Base-by-base conservation (phyloP, 345 rosid species). In the Arabidopsis arenosa region DNA sequence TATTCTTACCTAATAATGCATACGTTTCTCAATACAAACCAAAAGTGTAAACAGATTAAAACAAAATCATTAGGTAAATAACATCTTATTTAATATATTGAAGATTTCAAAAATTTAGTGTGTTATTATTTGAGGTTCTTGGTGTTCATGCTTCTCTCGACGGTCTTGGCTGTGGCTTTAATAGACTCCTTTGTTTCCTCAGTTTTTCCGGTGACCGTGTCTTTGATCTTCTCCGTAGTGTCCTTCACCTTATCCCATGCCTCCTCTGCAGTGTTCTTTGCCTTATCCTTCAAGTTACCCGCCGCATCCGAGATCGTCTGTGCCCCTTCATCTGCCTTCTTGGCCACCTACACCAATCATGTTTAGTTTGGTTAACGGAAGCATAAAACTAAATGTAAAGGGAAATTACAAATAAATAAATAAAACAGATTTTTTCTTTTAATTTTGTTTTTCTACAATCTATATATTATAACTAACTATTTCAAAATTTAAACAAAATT, bases 101-200 rank as follows among this genome's bases (percentile, higher is more conserved):
- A 39, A 44, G 2, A 1, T 13, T 56, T 47, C 2, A 0, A 37
- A 57, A 33, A 3, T 18, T 32, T 12, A 63, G 18, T 10, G 30
- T 48, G 60, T 56, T 48, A 17, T 58, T n/a, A 71, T 71, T 78
- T 78, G 49, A 15, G 70, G 49, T 79, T 79, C 63, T 79, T 79
- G 6, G 79, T 74, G 72, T 79, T 79, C 82, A 79, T 74, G 82
- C 76, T 79, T 79, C 53, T 44, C 68, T 79, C 79, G 39, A 79
- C 79, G 43, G 72, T 75, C 64, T 75, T 75, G 13, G 79, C 79
- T 10, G 60, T 74, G 43, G 66, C 72, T 47, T 74, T 79, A 39
- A 79, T 49, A 13, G 82, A 75, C 56, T 79, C 82, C 56, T 79
- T 79, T 14, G 82, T 41, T 39, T 79, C 79, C 67, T 79, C 82